Percentiles rank a stretch among this genome's conserved stretches.
Evolutionary conservation across 73 alveolate genomes (phyloP).

Genomic region (Loxodes magnus): DNA sequence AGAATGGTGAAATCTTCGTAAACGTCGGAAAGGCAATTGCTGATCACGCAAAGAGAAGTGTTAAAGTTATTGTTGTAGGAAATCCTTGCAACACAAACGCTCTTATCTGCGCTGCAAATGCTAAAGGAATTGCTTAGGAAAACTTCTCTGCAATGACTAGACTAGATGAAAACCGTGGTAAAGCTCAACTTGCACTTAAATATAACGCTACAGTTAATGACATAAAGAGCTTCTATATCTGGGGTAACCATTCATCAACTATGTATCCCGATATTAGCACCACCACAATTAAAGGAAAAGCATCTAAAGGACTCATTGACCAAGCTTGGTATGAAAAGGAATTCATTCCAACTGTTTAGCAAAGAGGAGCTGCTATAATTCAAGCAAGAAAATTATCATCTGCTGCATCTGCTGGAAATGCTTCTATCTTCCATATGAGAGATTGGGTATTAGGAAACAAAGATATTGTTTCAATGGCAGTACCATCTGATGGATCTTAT

Average conservation of each 20-base stretch:
- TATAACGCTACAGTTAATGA: slow-evolving; percentile 57
- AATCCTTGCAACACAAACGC: slow-evolving; percentile 98
- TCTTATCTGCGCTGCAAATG: slow-evolving; percentile 76
- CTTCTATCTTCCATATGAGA: slow-evolving; percentile 94
- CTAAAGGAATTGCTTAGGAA: slow-evolving; percentile 78
- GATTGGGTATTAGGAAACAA: slow-evolving; percentile 91
- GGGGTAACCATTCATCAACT: slow-evolving; percentile 98
- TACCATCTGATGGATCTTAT: slow-evolving; percentile 68
- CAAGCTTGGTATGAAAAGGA: slow-evolving; percentile 27
- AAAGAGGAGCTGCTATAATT: slow-evolving; percentile 95
- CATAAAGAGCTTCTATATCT: slow-evolving; percentile 62
- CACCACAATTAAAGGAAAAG: slow-evolving; percentile 54
- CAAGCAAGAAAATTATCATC: slow-evolving; percentile 84
- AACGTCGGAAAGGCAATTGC: slow-evolving; percentile 58
- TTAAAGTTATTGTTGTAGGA: slow-evolving; percentile 91
- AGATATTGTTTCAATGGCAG: slow-evolving; percentile 80
- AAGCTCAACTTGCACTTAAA: slow-evolving; percentile 80
- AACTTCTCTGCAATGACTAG: slow-evolving; percentile 97
- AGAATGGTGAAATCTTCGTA: slow-evolving; percentile 57
- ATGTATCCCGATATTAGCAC: slow-evolving; percentile 76
- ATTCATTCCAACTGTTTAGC: slow-evolving; percentile 88
- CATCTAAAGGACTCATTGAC: slow-evolving; percentile 36
- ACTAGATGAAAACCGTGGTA: slow-evolving; percentile 96
- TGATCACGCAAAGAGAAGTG: slow-evolving; percentile 70
- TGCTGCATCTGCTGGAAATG: slow-evolving; percentile 96